Base-by-base conservation (phyloP, 148 eudicot genomes). In the Vaccinium myrtillus region DNA sequence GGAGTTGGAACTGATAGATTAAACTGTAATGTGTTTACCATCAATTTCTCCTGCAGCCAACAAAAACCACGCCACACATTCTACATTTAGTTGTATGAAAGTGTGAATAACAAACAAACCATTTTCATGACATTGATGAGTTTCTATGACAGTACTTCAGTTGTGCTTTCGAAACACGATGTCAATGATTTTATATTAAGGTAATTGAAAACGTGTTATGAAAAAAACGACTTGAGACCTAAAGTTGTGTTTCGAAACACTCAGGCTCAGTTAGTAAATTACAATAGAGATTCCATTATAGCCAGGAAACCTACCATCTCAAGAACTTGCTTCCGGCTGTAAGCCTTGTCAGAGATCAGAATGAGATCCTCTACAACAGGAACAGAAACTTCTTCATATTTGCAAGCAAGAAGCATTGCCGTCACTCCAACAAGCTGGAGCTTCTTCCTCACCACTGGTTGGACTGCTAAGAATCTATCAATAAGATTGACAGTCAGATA, bases 381-480 rank as follows among this genome's bases (percentile, higher is more conserved):
- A 75, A 92, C 94, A 1, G 94, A 91, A 27, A 96, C 95, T 82
- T 96, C 98, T 84, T 94, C 98, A 50, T 96, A 96, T 80, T 96
- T 96, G 92, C 95, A 88, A 13, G 98, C 98, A 9, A 96, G 86
- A 59, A 96, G 98, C 98, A 94, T 85, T 49, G 98, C 98, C 3
- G 97, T 93, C 8, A 93, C 88, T 13, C 98, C 98, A 61, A 94
- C 97, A 7, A 96, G 91, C 88, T 96, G 98, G 55, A 96, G 92
- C 82, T 92, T 96, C 89, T 91, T 94, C 84, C 98, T 89, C 78
- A 89, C 89, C 25, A 94, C 92, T 0, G 90, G 85, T 53, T 88
- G 90, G 75, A 87, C 71, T 9, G 94, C 91, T 82, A 96, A 78
- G 83, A 96, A 96, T 82, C 98, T 88, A 87, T 96, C 98, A 30